Evolutionary conservation across 1,284 basidiomycete species (phyloP).

Genomic region (Sutorius eximius): DNA sequence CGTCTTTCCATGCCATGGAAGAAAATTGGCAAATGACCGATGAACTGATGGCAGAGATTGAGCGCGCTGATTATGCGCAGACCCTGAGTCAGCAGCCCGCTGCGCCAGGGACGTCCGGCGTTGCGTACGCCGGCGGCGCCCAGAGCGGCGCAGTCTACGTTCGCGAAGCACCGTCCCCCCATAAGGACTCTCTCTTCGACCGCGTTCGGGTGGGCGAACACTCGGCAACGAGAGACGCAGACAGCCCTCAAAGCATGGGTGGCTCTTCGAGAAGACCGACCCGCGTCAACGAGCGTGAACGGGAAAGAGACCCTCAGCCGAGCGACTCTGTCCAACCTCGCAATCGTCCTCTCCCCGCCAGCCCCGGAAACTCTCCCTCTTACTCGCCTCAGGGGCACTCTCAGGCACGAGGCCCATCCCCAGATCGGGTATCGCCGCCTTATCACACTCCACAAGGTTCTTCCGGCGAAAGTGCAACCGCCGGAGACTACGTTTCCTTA

Average conservation of each 20-base stretch:
- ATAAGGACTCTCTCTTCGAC: constrained; percentile 57
- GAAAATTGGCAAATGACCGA: constrained; percentile 67
- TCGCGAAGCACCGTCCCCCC: constrained; percentile 38
- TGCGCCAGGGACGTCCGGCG: constrained; percentile 45
- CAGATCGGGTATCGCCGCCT: constrained; percentile 56
- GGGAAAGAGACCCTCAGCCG: constrained; percentile 43
- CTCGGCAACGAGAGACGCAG: constrained; percentile 52
- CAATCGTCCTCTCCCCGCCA: constrained; percentile 42
- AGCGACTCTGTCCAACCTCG: constrained; percentile 55
- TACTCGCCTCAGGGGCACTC: constrained; percentile 44
- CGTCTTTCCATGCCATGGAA: constrained; percentile 49
- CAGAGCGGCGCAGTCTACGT: constrained; percentile 35
- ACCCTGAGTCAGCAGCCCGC: constrained; percentile 36
- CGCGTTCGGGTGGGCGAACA: constrained; percentile 53
- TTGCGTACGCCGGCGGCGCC: constrained; percentile 54
- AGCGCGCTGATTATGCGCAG: constrained; percentile 51
- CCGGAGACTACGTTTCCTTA: constrained; percentile 46
- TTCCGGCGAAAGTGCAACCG: constrained; percentile 51
- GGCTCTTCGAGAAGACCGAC: constrained; percentile 26
- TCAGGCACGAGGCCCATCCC: constrained; percentile 37
- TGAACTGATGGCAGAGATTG: constrained; percentile 68
- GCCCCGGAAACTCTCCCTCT: constrained; percentile 46
- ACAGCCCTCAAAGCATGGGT: constrained; percentile 31
- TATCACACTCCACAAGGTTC: constrained; percentile 53
- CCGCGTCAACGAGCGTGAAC: constrained; percentile 33